Evolutionary conservation across 225 moss, liverwort and hornwort genomes (phyloP), one percentile per base, ranked within the genome.

Genomic region (Physcomitrium patens): DNA sequence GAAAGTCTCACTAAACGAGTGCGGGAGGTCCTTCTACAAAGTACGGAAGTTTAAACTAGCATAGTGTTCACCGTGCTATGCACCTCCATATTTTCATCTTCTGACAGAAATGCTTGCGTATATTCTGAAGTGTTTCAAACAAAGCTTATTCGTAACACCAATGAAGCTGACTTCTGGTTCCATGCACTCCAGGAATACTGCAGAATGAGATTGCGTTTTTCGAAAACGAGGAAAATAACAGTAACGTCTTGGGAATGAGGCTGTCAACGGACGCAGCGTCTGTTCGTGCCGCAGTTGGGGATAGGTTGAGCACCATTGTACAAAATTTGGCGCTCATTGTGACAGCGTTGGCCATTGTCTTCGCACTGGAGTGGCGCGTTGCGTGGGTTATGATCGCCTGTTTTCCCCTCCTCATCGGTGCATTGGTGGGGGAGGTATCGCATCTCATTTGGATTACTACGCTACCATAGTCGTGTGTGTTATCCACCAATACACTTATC

Each of bases 121-220:
- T 1, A 11, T 68, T 18, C 18, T 17, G 31, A 4, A 37, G 7
- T 59, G 12, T n/a, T 12, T 59, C n/a, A 1, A 42, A 37, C 54
- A 26, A 23, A 58, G 70, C 17, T 71, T 57, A 48, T 28, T 28
- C 12, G 11, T 48, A 27, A 28, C n/a, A 75, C 54, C 56, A 47
- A 65, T 62, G 57, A 46, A 24, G 6, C 74, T 74, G 78, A 66
- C 62, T 41, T 26, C 45, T 49, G 43, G 16, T 50, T 49, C 37
- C 46, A 27, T 63, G 26, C 16, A 19, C 45, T 63, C 45, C 90
- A 96, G 96, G 84, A 17, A 83, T 96, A 60, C 82, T 94, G 24
- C 85, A 82, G 23, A 88, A 92, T 58, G 94, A 96, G 75, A 59
- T 96, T 22, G 91, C 90, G 18, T 96, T 90, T 85, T 96, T 96